Evolutionary conservation across 805 yeast species (phyloP).

Genomic region (Scheffersomyces coipomensis): DNA sequence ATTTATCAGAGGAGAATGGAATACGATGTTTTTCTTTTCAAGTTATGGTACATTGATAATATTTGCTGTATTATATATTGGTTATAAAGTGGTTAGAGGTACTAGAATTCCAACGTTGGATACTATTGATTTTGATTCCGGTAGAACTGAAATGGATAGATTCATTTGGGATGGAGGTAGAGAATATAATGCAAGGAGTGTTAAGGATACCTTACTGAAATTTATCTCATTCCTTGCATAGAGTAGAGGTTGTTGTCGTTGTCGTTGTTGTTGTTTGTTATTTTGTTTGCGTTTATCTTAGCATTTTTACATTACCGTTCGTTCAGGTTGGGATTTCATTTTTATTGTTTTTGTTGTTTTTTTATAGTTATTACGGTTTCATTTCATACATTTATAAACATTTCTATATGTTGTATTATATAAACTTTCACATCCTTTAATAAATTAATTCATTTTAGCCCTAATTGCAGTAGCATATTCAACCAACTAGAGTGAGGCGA

Average conservation of each 20-base stretch:
- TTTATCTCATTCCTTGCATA: constrained; percentile 33
- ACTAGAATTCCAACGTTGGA: constrained; percentile 68
- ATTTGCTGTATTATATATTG: constrained; percentile 48
- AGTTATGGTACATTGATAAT: constrained; percentile 62
- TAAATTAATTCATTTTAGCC: no score
- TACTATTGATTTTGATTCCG: constrained; percentile 77
- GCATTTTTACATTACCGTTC: no score
- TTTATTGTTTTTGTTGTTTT: no score
- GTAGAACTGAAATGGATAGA: constrained; percentile 80
- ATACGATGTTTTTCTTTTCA: constrained; percentile 58
- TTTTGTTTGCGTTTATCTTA: no score
- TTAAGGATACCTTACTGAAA: constrained; percentile 33
- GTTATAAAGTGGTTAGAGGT: constrained; percentile 58
- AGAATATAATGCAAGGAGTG: constrained; percentile 33
- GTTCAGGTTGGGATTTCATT: no score
- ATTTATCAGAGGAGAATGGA: constrained; percentile 58
- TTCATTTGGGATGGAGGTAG: constrained; percentile 77
- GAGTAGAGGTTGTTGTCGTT: not conserved
- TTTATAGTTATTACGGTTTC: no score
- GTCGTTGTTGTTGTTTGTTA: no score
- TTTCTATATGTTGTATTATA: no score
- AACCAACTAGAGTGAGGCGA: no score
- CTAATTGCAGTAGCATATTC: no score
- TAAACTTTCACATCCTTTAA: no score
- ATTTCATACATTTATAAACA: no score